These are phyloP conservation scores for Termitomyces sp. DNA, from an alignment of 768 basidiomycete species.

Conservation along the genomic window DNA sequence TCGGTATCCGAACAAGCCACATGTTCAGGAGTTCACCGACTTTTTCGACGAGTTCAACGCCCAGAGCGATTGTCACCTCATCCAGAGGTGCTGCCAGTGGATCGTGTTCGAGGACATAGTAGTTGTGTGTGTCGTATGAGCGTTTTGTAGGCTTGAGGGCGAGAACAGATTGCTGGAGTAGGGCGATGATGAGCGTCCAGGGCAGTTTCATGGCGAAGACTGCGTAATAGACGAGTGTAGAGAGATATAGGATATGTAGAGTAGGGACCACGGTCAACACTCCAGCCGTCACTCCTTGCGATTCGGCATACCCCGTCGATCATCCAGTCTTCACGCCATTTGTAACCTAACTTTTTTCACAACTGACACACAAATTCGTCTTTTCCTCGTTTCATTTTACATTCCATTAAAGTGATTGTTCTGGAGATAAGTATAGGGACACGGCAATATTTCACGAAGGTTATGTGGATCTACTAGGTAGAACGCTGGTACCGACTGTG, in stretches of 20 bases:
- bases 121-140: slow-evolving; percentile 61
- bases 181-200: slow-evolving; percentile 22
- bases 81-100: slow-evolving; percentile 40
- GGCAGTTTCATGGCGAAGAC: slow-evolving; percentile 23
- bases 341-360: too few relatives aligned
- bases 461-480: neutral
- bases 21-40: slow-evolving; percentile 77
- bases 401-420: neutral
- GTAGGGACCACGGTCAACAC: neutral
- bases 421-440: neutral
- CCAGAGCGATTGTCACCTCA: slow-evolving; percentile 65
- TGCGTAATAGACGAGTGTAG: slow-evolving; percentile 8
- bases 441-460: neutral
- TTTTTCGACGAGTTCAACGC: slow-evolving; percentile 83
- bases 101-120: slow-evolving; percentile 75
- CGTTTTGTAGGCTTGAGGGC: slow-evolving; percentile 40
- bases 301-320: slow-evolving; percentile 4
- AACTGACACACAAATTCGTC: neutral
- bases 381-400: neutral
- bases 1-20: slow-evolving; percentile 73
- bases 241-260: neutral
- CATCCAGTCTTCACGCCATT: neutral
- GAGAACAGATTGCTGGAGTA: slow-evolving; percentile 24
- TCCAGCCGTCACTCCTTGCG: neutral
- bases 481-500: neutral